phyloP scores from a whole-genome alignment of 805 yeast genomes.

The Wickerhamomyces bisporus region DNA sequence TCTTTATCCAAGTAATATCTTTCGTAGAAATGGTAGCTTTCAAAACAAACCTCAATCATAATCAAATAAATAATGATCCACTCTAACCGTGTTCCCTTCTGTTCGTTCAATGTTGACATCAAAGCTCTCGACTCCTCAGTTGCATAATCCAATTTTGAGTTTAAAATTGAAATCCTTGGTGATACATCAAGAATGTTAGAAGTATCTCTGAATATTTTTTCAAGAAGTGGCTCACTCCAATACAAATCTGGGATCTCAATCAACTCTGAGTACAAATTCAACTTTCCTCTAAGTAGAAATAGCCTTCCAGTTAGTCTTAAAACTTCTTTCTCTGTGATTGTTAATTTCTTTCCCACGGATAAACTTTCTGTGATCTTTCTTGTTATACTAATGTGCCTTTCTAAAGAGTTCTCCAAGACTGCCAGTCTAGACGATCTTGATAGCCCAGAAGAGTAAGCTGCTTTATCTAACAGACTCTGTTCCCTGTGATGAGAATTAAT shows the following conservation, averaged over 20 bases:
- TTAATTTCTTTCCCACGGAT: slow-evolving; percentile 53
- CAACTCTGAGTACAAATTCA: slow-evolving; percentile 81
- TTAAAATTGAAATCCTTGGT: slow-evolving; percentile 73
- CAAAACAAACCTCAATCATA: slow-evolving; percentile 81
- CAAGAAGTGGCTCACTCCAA: slow-evolving; percentile 89
- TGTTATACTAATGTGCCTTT: slow-evolving; percentile 59
- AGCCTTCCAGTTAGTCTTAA: slow-evolving; percentile 68
- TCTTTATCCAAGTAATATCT: slow-evolving; percentile 27
- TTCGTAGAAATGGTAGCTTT: slow-evolving; percentile 68
- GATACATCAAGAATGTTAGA: slow-evolving; percentile 69
- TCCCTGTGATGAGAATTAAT: slow-evolving; percentile 45
- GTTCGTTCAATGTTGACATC: slow-evolving; percentile 68
- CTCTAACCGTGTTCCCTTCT: slow-evolving; percentile 71
- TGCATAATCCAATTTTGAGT: slow-evolving; percentile 83
- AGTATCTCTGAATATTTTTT: slow-evolving; percentile 64
- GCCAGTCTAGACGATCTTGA: slow-evolving; percentile 85
- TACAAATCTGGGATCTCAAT: slow-evolving; percentile 91
- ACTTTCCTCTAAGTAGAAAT: slow-evolving; percentile 70
- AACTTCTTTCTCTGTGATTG: slow-evolving; percentile 54
- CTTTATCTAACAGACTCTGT: slow-evolving; percentile 64
- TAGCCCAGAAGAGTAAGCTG: slow-evolving; percentile 85
- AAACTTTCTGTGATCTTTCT: slow-evolving; percentile 59
- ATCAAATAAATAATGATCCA: slow-evolving; percentile 85
- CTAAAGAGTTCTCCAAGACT: slow-evolving; percentile 68
- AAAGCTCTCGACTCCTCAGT: slow-evolving; percentile 83